Evolutionary conservation across 208 protist genomes (phyloP).

Genomic region (Paratrypanosoma confusum): DNA sequence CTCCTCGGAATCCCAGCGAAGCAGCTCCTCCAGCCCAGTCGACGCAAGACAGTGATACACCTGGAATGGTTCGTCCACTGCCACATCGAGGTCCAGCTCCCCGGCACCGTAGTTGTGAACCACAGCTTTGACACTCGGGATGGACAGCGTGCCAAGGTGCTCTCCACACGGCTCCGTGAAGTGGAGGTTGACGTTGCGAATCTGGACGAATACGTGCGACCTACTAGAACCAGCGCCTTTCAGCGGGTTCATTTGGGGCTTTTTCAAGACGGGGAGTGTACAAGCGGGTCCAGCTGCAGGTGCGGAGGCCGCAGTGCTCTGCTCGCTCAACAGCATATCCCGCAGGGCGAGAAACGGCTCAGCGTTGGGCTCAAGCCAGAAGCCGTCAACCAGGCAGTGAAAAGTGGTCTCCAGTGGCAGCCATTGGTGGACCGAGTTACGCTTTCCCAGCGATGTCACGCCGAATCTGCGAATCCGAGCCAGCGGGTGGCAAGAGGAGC

Average conservation of each 20-base stretch:
- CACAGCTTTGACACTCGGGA: neutral
- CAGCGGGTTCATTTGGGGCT: too few species aligned
- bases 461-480: too few species aligned
- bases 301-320: neutral
- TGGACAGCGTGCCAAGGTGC: conserved; percentile 3
- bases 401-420: too few species aligned
- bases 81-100: neutral
- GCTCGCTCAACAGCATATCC: neutral
- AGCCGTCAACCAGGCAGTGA: too few species aligned
- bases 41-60: neutral
- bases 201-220: too few species aligned
- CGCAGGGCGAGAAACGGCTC: neutral
- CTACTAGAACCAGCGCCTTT: too few species aligned
- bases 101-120: neutral
- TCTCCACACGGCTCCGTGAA: conserved; percentile 16
- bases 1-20: conserved; percentile 10
- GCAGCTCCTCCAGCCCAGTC: neutral
- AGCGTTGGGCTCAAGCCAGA: too few species aligned
- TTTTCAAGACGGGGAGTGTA: too few species aligned
- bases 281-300: too few species aligned
- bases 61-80: conserved; percentile 2
- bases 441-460: too few species aligned
- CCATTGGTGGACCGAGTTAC: too few species aligned
- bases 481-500: too few species aligned
- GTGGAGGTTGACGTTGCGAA: conserved; percentile 1